phyloP scores from a whole-genome alignment of 345 rosid species.

The Camelina laxa region DNA sequence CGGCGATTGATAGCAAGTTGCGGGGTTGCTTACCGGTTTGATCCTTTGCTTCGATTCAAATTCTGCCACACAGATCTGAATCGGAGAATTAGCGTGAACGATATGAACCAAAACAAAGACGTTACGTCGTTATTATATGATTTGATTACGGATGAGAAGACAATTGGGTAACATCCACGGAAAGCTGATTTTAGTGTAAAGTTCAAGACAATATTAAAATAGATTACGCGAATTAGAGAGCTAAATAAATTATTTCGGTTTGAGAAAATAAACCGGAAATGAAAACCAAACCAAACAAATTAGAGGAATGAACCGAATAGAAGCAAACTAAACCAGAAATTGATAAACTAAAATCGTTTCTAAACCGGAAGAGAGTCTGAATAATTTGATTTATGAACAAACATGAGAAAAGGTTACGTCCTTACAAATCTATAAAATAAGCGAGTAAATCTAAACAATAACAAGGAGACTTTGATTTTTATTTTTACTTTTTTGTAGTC shows the following conservation, averaged over 20 bases:
- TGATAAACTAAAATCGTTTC: neutral
- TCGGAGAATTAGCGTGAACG: conserved; percentile 23
- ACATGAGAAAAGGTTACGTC: neutral
- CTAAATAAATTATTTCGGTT: neutral
- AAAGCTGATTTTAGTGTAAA: conserved; percentile 40
- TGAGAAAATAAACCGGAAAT: neutral
- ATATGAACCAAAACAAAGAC: conserved; percentile 23
- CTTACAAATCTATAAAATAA: neutral
- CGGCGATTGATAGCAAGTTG: conserved; percentile 31
- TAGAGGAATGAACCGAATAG: neutral
- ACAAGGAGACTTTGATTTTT: conserved; percentile 11
- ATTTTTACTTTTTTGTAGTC: conserved; percentile 3
- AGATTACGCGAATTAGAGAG: neutral
- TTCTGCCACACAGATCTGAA: conserved; percentile 33
- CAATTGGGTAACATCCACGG: conserved; percentile 30
- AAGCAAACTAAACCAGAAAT: conserved; percentile 17
- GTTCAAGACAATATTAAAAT: neutral
- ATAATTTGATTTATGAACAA: conserved; percentile 29
- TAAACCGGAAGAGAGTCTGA: conserved; percentile 9
- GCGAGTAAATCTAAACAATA: conserved; percentile 22
- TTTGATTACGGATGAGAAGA: conserved; percentile 26
- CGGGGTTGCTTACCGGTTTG: conserved; percentile 4
- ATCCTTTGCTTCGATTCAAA: conserved; percentile 13
- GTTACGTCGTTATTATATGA: conserved; percentile 28
- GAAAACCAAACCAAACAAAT: neutral